A percentile compares a stretch with the other conserved stretches of the same genome.
These are phyloP conservation scores for Tolypocladium tundrense DNA, from an alignment of 2,329 filamentous ascomycete species.

Conservation along the genomic window DNA sequence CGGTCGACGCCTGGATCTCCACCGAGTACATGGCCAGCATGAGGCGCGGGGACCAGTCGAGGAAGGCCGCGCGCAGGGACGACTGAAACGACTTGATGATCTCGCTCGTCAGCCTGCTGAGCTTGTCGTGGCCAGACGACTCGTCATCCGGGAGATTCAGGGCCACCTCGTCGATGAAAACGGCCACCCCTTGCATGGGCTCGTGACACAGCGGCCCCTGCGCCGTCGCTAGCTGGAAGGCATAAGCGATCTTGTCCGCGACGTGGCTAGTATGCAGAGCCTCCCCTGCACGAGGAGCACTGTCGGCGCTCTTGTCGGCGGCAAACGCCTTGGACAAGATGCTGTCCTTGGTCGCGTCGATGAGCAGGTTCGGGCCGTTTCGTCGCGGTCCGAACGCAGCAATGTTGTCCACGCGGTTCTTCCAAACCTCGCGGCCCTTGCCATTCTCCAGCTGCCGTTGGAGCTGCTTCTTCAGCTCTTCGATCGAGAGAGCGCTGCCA, in stretches of 20 bases:
- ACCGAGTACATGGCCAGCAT: conserved; percentile 97
- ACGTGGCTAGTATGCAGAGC: conserved; percentile 56
- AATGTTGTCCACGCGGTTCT: conserved; percentile 66
- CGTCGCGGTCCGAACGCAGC: conserved; percentile 82
- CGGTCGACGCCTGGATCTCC: conserved; percentile 92
- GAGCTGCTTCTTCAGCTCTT: conserved; percentile 70
- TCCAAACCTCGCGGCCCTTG: conserved; percentile 67
- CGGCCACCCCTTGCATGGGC: conserved; percentile 84
- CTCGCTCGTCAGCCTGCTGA: conserved; percentile 81
- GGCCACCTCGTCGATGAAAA: conserved; percentile 73
- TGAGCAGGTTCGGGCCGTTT: conserved; percentile 77
- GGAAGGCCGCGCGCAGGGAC: conserved; percentile 73
- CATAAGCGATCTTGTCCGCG: conserved; percentile 82
- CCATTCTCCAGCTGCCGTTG: conserved; percentile 56
- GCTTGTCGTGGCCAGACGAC: conserved; percentile 49
- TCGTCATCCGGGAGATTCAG: conserved; percentile 47
- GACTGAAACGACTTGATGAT: conserved; percentile 83
- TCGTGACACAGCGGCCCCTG: conserved; percentile 90
- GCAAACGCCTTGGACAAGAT: conserved; percentile 63
- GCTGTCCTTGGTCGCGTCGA: conserved; percentile 67
- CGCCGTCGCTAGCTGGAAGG: conserved; percentile 83
- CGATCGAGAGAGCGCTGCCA: conserved; percentile 53
- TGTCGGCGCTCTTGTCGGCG: conserved; percentile 19
- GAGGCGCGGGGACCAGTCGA: conserved; percentile 93
- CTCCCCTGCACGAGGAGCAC: conserved; percentile 32